Base-by-base conservation (phyloP, 2,329 filamentous ascomycete genomes). In the Ceratocystis colombiana region DNA sequence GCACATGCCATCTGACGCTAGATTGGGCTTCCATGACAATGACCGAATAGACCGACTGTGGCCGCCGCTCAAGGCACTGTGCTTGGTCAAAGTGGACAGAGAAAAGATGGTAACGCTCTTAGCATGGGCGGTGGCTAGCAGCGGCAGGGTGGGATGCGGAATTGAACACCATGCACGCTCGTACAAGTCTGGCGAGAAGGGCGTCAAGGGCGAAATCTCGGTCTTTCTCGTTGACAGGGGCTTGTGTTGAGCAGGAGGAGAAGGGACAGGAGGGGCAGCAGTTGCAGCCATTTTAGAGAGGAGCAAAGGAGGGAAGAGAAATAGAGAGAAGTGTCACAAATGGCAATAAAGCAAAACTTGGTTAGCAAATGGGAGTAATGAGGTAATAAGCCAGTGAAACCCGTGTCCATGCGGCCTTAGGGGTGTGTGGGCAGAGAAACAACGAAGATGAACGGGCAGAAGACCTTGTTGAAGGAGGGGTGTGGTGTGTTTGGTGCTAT, bases 81-180 rank as follows among this genome's bases (percentile, higher is more conserved):
- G 87, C 62, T 90, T 83, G 15, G 85, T 85, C 73, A 95, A 89
- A 66, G 88, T 88, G 45, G 84, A 84, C 62, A 97, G 85, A 62
- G 89, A 96, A 80, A 95, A 96, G 72, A 99, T 82, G 69, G 90
- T 92, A 66, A 94, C 89, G 46, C 87, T 87, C 73, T 94, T 96
- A 67, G 89, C 86, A 76, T 92, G 90, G 68, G 90, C 87, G 20
- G 93, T 96, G 67, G 93, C 94, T 71, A 96, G 80, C 68, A 97
- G 83, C 2, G 94, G 93, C 22, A 94, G 86, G 33, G 86, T 88
- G 1, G 93, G 91, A 73, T 99, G 94, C 1, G 92, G 89, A 67
- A 86, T 79, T 22, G 89, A 90, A 69, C 86, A 84, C 94, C 94
- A 99, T 72, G 90, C 87, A 71, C 94, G 89, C 70, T 86, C 80